Percentiles rank a stretch among this genome's conserved stretches.
phyloP scores from a whole-genome alignment of 352 stramenopile genomes.

The Pythium pyrilobum region DNA sequence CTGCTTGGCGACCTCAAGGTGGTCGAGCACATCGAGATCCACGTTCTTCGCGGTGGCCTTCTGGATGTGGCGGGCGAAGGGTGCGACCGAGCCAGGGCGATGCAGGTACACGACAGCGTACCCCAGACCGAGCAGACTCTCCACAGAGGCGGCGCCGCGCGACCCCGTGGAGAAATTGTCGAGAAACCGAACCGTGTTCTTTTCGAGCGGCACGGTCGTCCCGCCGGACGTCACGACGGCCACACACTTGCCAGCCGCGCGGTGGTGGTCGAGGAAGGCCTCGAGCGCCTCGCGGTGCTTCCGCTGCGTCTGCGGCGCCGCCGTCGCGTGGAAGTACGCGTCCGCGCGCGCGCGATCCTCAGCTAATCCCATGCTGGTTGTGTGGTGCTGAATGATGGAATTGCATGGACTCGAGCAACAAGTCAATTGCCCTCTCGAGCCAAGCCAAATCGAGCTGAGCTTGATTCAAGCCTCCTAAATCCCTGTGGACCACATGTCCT shows the following conservation, averaged over 20 bases:
- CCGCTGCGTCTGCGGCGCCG: conserved; percentile 27
- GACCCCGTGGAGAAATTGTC: conserved; percentile 98
- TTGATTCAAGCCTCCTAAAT: too few species aligned
- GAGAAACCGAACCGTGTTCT: conserved; percentile 94
- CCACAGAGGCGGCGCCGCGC: conserved; percentile 75
- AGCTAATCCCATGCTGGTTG: conserved; percentile 14
- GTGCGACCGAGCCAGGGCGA: conserved; percentile 78
- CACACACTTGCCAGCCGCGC: conserved; percentile 69
- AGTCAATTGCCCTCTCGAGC: too few species aligned
- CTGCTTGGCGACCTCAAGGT: conserved; percentile 28
- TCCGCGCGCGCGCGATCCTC: conserved; percentile 21
- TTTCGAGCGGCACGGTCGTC: conserved; percentile 94
- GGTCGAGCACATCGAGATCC: conserved; percentile 69
- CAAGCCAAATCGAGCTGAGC: too few species aligned
- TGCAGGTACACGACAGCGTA: conserved; percentile 97
- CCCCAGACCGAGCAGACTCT: conserved; percentile 77
- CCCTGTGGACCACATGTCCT: too few species aligned
- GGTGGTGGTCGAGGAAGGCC: conserved; percentile 61
- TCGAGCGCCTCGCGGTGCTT: conserved; percentile 39
- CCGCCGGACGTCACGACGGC: conserved; percentile 94
- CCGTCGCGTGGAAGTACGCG: conserved; percentile 54
- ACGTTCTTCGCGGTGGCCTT: conserved; percentile 42
- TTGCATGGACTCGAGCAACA: too few species aligned
- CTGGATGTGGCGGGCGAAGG: conserved; percentile 79
- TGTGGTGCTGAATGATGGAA: too few species aligned